Evolutionary conservation across 2,329 filamentous ascomycete species (phyloP).

Genomic region (Pyrenochaeta sp.): DNA sequence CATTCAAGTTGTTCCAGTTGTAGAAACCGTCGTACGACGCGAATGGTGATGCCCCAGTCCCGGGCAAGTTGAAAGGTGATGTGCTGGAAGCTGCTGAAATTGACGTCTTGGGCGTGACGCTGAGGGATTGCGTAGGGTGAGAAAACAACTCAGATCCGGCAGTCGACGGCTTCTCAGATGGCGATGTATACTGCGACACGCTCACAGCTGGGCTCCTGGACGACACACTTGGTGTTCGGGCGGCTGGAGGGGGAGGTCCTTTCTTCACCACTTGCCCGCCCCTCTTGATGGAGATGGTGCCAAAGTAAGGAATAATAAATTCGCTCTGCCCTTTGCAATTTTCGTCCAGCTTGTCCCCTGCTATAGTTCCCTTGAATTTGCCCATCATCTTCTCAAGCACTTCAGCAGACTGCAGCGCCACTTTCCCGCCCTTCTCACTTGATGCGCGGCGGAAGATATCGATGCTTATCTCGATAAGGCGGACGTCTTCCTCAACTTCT

Average conservation of each 20-base stretch:
- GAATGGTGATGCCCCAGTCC: conserved; percentile 37
- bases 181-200: conserved; percentile 17
- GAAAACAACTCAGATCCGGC: conserved; percentile 20
- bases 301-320: conserved; percentile 54
- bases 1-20: conserved; percentile 39
- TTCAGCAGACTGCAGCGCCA: conserved; percentile 49
- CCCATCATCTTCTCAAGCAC: conserved; percentile 50
- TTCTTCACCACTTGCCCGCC: conserved; percentile 32
- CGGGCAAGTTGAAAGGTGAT: conserved; percentile 18
- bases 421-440: conserved; percentile 52
- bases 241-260: background rate
- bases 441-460: conserved; percentile 53
- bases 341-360: conserved; percentile 4
- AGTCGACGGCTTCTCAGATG: conserved; percentile 15
- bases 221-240: conserved; percentile 1
- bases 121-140: conserved; percentile 14
- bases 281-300: conserved; percentile 49
- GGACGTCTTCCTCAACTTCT: conserved; percentile 46
- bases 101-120: conserved; percentile 23
- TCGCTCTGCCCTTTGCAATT: conserved; percentile 26
- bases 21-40: conserved; percentile 53
- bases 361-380: conserved; percentile 31
- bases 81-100: conserved; percentile 17
- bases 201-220: conserved; percentile 5
- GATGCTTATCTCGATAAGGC: conserved; percentile 51